Evolutionary conservation across 768 basidiomycete genomes (phyloP), one percentile per base, ranked within the genome.

Genomic region (Mycena alexandri): DNA sequence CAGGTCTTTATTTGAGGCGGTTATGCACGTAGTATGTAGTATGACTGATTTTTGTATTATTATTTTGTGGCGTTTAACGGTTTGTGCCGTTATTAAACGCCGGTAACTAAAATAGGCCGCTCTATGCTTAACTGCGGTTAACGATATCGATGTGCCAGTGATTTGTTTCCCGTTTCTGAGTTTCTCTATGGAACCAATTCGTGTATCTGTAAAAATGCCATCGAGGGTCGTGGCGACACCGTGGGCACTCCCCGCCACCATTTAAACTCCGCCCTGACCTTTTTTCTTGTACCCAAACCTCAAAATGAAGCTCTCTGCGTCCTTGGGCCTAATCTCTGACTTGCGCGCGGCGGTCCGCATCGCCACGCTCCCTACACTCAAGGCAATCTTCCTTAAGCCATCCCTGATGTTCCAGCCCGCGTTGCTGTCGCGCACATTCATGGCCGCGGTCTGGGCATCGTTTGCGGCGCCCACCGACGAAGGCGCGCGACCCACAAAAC

Each of bases 1-100:
- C 93, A 93, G 76, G 89, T 90, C 79, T 95, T 95, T 79, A 89
- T 96, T 71, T 96, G 80, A 80, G 50, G 53, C 6, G 16, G 62
- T 24, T 52, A 41, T 61, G 48, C 42, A 41, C 42, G 52, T 52
- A 61, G n/a, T 43, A 41, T 38, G 41, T 55, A 71, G 48, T 56
- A 66, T 36, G 42, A 25, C 29, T n/a, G 53, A 1, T 56, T 65
- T 51, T 44, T 58, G 33, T 65, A 60, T 53, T 60, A 60, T 55
- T 52, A 29, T 52, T 43, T 63, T 11, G 2, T 14, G n/a, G n/a
- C n/a, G n/a, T n/a, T n/a, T n/a, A n/a, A n/a, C n/a, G n/a, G n/a
- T n/a, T n/a, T 11, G 2, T 38, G 11, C 38, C 38, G 38, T 14
- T 38, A 11, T 14, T 38, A 11, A 10, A 38, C 10, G 38, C 38